Evolutionary conservation across 805 yeast species (phyloP), one percentile per base, ranked within the genome.

Genomic region (Ogataea methanolica): DNA sequence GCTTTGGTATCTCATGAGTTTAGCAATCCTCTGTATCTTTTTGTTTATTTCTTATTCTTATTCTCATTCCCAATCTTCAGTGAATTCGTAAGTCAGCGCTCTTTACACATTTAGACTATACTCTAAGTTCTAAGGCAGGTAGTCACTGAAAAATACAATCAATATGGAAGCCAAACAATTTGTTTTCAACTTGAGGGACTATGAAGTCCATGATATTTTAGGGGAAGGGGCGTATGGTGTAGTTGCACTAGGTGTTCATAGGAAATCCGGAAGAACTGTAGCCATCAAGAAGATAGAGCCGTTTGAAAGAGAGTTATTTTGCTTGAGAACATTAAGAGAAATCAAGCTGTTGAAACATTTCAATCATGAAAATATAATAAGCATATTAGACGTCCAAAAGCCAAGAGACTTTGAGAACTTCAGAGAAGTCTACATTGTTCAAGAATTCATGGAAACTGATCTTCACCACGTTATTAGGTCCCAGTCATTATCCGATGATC

Each of bases 211-310:
- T 17, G 80, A 78, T 48, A 69, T 83, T 5, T 68, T 87, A 6
- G 95, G 95, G 5, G 88, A 84, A 62, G 95, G 95, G 1, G 90
- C 94, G 0, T 87, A 87, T 55, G 94, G 95, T 0, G 75, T 85
- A 2, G 95, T 87, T 5, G 84, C 86, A 41, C 74, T 81, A 4
- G 94, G 90, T 0, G 62, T 73, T 11, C 88, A 84, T 55, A 72
- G 72, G 49, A 82, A 84, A 12, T 72, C 86, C 1, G 52, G 58
- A 0, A 74, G 77, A 17, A 73, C 77, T 1, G 94, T 87, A 2
- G 95, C 95, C 1, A 85, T 87, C 49, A 87, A 87, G 63, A 85
- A 82, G 61, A 81, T 87, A 7, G 80, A 80, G 48, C 91, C 94
- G 0, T 85, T 85, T 60, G 76, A 78, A 44, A 78, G 79, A 57